Percentiles rank a stretch among this genome's conserved stretches.
Evolutionary conservation across 2,329 filamentous ascomycete genomes (phyloP).

Genomic region (Cladosporium austrohemisphaericum): DNA sequence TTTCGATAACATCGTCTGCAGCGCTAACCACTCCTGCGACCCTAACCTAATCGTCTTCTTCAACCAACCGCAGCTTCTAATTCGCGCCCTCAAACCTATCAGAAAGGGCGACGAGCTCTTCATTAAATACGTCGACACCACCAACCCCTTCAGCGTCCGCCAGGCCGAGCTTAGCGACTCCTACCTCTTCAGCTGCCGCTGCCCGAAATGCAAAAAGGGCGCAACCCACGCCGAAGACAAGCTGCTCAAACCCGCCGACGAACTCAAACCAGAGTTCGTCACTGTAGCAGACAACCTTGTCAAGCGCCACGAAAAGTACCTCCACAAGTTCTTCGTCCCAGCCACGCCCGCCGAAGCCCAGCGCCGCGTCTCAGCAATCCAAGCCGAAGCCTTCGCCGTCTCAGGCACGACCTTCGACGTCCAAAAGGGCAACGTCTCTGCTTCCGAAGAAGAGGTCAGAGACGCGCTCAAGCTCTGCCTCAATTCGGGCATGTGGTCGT

Average conservation of each 20-base stretch:
- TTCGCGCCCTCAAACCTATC: conserved; percentile 54
- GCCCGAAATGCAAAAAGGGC: conserved; percentile 47
- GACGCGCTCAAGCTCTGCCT: conserved; percentile 28
- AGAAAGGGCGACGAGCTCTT: conserved; percentile 55
- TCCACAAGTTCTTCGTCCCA: conserved; percentile 20
- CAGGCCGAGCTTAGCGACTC: conserved; percentile 50
- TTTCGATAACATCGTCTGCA: conserved; percentile 52
- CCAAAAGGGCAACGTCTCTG: conserved; percentile 24
- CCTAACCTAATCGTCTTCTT: conserved; percentile 58
- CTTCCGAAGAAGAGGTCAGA: conserved; percentile 25
- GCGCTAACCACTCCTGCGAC: conserved; percentile 61
- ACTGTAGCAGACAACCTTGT: conserved; percentile 22
- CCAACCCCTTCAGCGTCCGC: conserved; percentile 49
- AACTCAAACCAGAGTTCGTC: conserved; percentile 23
- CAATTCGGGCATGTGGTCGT: conserved; percentile 42
- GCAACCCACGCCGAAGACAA: conserved; percentile 39
- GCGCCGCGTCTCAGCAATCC: conserved; percentile 23
- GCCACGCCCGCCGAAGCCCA: conserved; percentile 20
- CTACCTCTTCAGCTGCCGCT: conserved; percentile 59
- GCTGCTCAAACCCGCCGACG: conserved; percentile 34
- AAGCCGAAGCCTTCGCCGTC: conserved; percentile 27
- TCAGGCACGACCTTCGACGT: conserved; percentile 24
- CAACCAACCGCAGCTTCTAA: conserved; percentile 48
- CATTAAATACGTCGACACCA: conserved; percentile 60
- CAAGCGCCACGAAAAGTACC: conserved; percentile 22